Evolutionary conservation across 2,329 filamentous ascomycete genomes (phyloP).

Genomic region (Penicillium vulpinum): DNA sequence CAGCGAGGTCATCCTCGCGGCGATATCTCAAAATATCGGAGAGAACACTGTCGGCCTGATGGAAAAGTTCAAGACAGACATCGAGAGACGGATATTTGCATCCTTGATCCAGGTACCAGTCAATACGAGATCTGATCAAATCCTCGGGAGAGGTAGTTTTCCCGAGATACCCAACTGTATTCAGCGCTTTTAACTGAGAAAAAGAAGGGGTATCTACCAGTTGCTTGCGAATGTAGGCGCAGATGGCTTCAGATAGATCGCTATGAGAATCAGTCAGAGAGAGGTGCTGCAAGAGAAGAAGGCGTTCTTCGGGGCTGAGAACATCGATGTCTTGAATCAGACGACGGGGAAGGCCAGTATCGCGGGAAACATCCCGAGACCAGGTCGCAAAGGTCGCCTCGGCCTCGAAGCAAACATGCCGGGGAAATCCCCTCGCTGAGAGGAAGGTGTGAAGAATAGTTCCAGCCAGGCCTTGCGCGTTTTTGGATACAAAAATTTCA

Average conservation of each 20-base stretch:
- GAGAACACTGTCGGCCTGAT: slow-evolving; percentile 36
- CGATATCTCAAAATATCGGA: slow-evolving; percentile 29
- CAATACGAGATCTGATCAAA: slow-evolving; percentile 42
- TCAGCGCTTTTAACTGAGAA: slow-evolving; percentile 41
- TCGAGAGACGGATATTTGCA: slow-evolving; percentile 37
- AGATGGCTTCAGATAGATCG: slow-evolving; percentile 32
- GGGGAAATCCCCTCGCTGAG: slow-evolving; percentile 42
- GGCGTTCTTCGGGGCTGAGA: slow-evolving; percentile 45
- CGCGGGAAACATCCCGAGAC: slow-evolving; percentile 31
- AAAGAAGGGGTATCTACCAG: slow-evolving; percentile 43
- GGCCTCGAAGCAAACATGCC: slow-evolving; percentile 42
- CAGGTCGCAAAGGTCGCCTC: slow-evolving; percentile 42
- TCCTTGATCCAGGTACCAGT: slow-evolving; percentile 45
- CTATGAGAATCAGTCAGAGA: slow-evolving; percentile 31
- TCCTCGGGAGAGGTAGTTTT: slow-evolving; percentile 38
- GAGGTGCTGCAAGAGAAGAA: slow-evolving; percentile 43
- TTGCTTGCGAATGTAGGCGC: slow-evolving; percentile 34
- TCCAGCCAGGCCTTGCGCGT: slow-evolving; percentile 44
- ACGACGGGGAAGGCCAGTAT: slow-evolving; percentile 38
- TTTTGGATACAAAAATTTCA: slow-evolving; percentile 47
- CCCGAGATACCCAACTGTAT: slow-evolving; percentile 43
- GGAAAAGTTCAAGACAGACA: slow-evolving; percentile 41
- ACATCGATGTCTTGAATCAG: slow-evolving; percentile 45
- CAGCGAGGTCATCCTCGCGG: slow-evolving; percentile 37
- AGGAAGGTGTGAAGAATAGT: slow-evolving; percentile 50